Evolutionary conservation across 1,284 basidiomycete genomes (phyloP).

Genomic region (Ustilago loliicola): DNA sequence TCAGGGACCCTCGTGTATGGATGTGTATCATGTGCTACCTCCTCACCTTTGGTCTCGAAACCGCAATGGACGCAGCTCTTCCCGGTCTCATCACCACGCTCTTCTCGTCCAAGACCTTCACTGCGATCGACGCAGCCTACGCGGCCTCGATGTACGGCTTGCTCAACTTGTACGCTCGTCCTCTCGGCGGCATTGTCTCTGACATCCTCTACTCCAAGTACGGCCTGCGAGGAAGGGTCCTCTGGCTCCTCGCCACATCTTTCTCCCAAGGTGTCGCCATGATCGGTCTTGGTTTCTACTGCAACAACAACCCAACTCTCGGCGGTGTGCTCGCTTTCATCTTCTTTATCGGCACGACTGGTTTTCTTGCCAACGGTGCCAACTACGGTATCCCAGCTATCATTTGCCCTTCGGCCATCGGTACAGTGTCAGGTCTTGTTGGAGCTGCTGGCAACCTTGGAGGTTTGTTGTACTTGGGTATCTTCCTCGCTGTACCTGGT

Average conservation of each 20-base stretch:
- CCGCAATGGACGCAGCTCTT: conserved; percentile 76
- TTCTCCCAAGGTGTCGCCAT: conserved; percentile 74
- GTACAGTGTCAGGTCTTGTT: conserved; percentile 60
- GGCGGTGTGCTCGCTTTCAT: conserved; percentile 63
- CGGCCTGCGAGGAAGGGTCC: conserved; percentile 76
- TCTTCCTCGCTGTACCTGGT: conserved; percentile 58
- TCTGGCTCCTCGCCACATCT: conserved; percentile 73
- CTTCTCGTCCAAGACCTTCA: conserved; percentile 70
- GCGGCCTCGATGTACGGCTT: conserved; percentile 74
- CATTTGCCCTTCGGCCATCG: conserved; percentile 57
- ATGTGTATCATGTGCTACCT: conserved; percentile 75
- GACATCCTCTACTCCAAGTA: conserved; percentile 74
- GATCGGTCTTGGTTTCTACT: conserved; percentile 74
- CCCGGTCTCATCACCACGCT: conserved; percentile 74
- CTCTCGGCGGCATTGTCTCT: conserved; percentile 75
- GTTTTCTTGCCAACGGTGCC: conserved; percentile 64
- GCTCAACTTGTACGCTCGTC: conserved; percentile 75
- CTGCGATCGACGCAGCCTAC: conserved; percentile 74
- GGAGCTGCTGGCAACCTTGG: conserved; percentile 62
- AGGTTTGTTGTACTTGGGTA: conserved; percentile 57
- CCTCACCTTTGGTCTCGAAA: conserved; percentile 75
- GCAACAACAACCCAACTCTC: conserved; percentile 68
- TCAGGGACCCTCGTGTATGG: conserved; percentile 76
- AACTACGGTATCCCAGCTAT: conserved; percentile 61
- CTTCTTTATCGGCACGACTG: conserved; percentile 57